Evolutionary conservation across 1,284 basidiomycete genomes (phyloP).

Genomic region (Hypsizygus ulmarius): DNA sequence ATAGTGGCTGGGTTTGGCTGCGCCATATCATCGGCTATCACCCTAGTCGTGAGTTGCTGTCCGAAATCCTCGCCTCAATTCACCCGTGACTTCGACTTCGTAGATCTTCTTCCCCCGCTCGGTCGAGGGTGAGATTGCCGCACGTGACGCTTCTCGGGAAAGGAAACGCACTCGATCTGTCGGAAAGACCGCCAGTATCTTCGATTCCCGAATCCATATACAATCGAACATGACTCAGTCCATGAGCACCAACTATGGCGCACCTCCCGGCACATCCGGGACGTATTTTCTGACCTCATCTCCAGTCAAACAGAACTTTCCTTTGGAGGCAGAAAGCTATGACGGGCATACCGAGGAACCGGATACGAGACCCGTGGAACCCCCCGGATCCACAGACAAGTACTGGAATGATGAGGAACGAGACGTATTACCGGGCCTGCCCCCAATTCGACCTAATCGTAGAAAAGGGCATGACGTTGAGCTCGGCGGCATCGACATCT

Average conservation of each 20-base stretch:
- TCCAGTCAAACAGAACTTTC: constrained; percentile 25
- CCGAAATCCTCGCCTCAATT: not conserved
- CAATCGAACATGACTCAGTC: constrained; percentile 22
- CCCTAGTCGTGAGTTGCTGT: constrained; percentile 56
- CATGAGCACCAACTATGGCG: constrained; percentile 20
- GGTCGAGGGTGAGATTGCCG: constrained; percentile 56
- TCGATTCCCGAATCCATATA: constrained; percentile 18
- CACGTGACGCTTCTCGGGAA: constrained; percentile 41
- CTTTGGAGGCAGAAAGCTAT: constrained; percentile 13
- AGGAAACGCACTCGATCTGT: constrained; percentile 29
- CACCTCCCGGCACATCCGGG: constrained; percentile 16
- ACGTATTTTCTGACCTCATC: constrained; percentile 34
- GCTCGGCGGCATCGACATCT: constrained; percentile 32
- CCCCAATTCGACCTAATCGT: constrained; percentile 42
- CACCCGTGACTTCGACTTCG: not conserved
- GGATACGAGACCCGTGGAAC: constrained; percentile 1
- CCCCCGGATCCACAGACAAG: constrained; percentile 15
- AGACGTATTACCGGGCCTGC: constrained; percentile 19
- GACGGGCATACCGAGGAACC: constrained; percentile 17
- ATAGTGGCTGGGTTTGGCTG: constrained; percentile 59
- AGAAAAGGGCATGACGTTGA: constrained; percentile 39
- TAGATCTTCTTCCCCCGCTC: constrained; percentile 80
- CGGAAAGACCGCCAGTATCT: constrained; percentile 14
- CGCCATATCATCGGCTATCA: constrained; percentile 66
- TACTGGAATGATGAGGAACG: constrained; percentile 24